Base-by-base conservation (phyloP, 768 basidiomycete genomes). In the Gloeostereum incarnatum region DNA sequence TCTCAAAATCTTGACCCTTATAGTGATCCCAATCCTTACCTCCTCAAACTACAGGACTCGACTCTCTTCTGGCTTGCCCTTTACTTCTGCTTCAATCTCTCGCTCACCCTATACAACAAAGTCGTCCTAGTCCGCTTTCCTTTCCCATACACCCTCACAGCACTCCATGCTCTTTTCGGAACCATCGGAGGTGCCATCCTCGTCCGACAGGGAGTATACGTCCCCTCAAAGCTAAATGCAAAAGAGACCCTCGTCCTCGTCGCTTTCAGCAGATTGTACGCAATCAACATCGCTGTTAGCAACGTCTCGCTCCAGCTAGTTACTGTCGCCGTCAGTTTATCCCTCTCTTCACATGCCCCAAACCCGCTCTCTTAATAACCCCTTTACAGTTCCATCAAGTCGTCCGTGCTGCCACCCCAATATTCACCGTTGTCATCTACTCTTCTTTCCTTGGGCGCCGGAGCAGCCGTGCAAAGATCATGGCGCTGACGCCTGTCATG, bases 21-120 rank as follows among this genome's bases (percentile, higher is more conserved):
- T n/a, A n/a, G n/a, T n/a, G n/a, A n/a, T n/a, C n/a, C n/a, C n/a
- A n/a, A n/a, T n/a, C n/a, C n/a, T n/a, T n/a, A n/a, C n/a, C n/a
- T n/a, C n/a, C n/a, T n/a, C n/a, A n/a, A n/a, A n/a, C n/a, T n/a
- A n/a, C n/a, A n/a, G n/a, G n/a, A n/a, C n/a, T n/a, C n/a, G n/a
- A n/a, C n/a, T n/a, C 47, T 58, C 1, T 63, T 68, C 38, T 92
- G 88, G 88, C 72, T 97, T 13, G 48, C 57, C 3, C 65, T 89
- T 44, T 98, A 96, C 64, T 97, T 99, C 53, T 57, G 64, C 43
- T 84, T 93, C 71, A 98, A 97, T 59, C 78, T 98, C 20, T 73
- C 76, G 8, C 74, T 99, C 46, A 98, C 94, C 6, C 65, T 99
- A 31, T 96, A 89, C 61, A 99, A 99, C 73, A 99, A 99, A 60